phyloP scores from a whole-genome alignment of 306 rosid species.

The Calophaca sinica region DNA sequence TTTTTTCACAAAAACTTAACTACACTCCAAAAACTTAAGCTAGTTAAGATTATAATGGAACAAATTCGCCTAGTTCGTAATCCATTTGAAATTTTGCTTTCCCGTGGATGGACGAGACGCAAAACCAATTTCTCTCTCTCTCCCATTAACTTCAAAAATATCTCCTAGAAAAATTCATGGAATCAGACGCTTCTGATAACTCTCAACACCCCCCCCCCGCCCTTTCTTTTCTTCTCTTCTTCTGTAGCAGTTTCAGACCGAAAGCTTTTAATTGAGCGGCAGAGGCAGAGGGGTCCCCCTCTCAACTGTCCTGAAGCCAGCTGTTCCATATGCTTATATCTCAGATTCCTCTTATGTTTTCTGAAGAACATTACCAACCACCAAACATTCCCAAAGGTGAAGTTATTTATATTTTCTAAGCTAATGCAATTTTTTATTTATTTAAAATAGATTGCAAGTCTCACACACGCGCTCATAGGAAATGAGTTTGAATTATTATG shows the following conservation, averaged over 20 bases:
- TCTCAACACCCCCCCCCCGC: background rate
- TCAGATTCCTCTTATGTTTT: background rate
- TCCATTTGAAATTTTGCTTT: too few relatives aligned
- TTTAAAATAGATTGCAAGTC: too few relatives aligned
- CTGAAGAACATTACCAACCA: background rate
- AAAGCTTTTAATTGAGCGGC: constrained; percentile 16
- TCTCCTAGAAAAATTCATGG: background rate
- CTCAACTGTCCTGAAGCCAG: constrained; percentile 8
- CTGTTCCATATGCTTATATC: constrained; percentile 24
- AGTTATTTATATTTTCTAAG: background rate
- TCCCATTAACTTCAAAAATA: background rate
- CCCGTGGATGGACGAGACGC: too few relatives aligned
- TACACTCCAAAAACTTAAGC: too few relatives aligned
- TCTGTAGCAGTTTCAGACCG: background rate
- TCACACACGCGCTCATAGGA: background rate
- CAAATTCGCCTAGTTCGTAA: too few relatives aligned
- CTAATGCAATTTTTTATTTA: background rate
- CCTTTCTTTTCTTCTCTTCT: too few relatives aligned
- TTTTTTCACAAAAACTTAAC: too few relatives aligned
- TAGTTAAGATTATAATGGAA: too few relatives aligned
- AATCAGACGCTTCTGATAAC: background rate
- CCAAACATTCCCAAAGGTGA: background rate
- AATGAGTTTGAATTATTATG: background rate
- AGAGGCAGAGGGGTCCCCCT: constrained; percentile 38
- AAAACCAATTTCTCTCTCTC: background rate